Base-by-base conservation (phyloP, 441 rosid species). In the Hypseocharis bilobata region DNA sequence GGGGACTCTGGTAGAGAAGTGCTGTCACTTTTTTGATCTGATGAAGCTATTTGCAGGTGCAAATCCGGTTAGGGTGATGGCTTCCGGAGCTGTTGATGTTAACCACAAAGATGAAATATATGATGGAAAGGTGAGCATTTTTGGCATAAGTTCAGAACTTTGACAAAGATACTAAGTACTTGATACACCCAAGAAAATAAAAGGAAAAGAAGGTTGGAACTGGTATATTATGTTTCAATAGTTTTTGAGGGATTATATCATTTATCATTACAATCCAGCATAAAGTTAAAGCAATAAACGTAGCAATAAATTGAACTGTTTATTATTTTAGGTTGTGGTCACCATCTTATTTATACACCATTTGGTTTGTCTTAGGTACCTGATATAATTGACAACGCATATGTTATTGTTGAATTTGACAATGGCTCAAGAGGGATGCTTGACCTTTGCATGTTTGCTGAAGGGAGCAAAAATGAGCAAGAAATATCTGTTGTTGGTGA, bases 361-460 rank as follows among this genome's bases (percentile, higher is more conserved):
- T 45, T 52, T 63, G 77, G 7, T 26, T 67, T 56, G 60, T 71
- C 76, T 56, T 70, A 92, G 97, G 89, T 86, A 64, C 95, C 95
- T 25, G 97, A 93, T 74, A 87, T 90, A 52, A 90, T 90, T 64
- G 97, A 93, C 81, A 84, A 90, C 57, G 90, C 98, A 0, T 93
- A 89, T 57, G 96, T 88, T 44, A 82, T 89, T 17, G 80, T 86
- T 4, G 98, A 92, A 69, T 92, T 92, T 60, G 88, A 89, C 63
- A 92, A 88, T 73, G 96, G 96, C 11, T 82, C 92, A n/a, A 79
- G 96, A 60, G 92, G 96, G 67, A 85, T 88, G 90, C 92, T 93
- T 0, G 98, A 93, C 67, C 96, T 93, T 61, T 86, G 96, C 76
- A 93, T 93, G 98, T 93, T 88, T 77, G 96, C 97, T 52, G 95